Percentiles rank a stretch among this genome's conserved stretches.
Conservation (phyloP, 805 yeast species). For the Saturnispora sekii region DNA sequence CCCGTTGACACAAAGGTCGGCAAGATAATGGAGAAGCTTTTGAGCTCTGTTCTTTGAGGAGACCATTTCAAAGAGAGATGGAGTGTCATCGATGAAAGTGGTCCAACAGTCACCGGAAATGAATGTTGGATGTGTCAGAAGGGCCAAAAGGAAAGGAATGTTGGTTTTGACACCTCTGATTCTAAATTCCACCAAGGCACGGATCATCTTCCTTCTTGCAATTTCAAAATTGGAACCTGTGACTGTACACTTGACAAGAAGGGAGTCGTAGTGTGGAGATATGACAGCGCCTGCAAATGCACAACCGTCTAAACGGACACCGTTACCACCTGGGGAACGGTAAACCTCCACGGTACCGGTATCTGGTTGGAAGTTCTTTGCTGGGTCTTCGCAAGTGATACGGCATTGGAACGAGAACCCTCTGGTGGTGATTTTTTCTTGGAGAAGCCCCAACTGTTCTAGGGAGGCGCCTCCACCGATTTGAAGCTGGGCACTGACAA, state of each 20-base stretch:
- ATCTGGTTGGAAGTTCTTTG: conserved; percentile 87
- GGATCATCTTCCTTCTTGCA: conserved; percentile 93
- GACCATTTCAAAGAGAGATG: conserved; percentile 89
- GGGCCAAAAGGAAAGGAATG: conserved; percentile 88
- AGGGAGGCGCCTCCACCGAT: conserved; percentile 68
- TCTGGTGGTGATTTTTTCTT: conserved; percentile 89
- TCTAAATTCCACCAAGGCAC: conserved; percentile 95
- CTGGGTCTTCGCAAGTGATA: conserved; percentile 94
- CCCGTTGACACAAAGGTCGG: conserved; percentile 92
- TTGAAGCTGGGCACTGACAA: conserved; percentile 61
- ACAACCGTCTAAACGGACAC: conserved; percentile 91
- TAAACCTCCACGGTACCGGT: conserved; percentile 94
- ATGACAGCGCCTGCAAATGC: conserved; percentile 89
- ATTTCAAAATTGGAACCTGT: conserved; percentile 90
- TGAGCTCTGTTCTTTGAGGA: conserved; percentile 95
- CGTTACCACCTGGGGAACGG: conserved; percentile 95
- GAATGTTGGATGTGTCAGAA: conserved; percentile 85
- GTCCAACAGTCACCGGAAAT: conserved; percentile 81
- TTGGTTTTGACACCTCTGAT: conserved; percentile 98
- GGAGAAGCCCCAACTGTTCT: conserved; percentile 83
- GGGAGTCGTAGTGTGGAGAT: conserved; percentile 93
- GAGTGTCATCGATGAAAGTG: conserved; percentile 79
- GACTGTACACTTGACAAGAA: conserved; percentile 86
- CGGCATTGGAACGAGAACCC: conserved; percentile 98
- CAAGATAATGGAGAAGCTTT: conserved; percentile 82